A percentile compares a stretch with the other conserved stretches of the same genome.
These are phyloP conservation scores for Anthracocystis panici-leucophaei DNA, from an alignment of 1,284 basidiomycete genomes.

Conservation along the genomic window DNA sequence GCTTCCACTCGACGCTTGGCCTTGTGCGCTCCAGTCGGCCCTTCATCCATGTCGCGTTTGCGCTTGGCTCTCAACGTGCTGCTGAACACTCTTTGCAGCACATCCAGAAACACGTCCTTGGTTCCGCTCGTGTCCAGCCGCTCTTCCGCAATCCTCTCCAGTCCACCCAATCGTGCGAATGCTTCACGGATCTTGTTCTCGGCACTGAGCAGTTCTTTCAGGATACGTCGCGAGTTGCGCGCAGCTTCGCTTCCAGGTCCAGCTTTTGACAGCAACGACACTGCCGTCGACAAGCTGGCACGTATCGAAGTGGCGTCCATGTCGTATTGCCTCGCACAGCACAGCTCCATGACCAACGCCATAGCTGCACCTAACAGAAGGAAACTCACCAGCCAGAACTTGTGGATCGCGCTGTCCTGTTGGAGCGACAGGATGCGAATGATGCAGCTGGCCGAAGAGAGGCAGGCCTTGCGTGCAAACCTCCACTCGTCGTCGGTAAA, in stretches of 20 bases:
- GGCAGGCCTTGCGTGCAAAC: slow-evolving; percentile 44
- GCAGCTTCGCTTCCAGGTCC: slow-evolving; percentile 46
- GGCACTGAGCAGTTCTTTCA: slow-evolving; percentile 41
- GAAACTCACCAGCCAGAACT: slow-evolving; percentile 64
- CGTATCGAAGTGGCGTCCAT: slow-evolving; percentile 32
- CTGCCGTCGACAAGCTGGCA: slow-evolving; percentile 28
- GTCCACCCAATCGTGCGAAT: slow-evolving; percentile 31
- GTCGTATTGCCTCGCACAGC: slow-evolving; percentile 40
- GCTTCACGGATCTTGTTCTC: slow-evolving; percentile 41
- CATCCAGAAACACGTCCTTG: slow-evolving; percentile 44
- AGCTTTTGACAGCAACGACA: slow-evolving; percentile 40
- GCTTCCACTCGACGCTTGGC: slow-evolving; percentile 13
- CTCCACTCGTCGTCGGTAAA: slow-evolving; percentile 55
- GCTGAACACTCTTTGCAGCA: slow-evolving; percentile 32
- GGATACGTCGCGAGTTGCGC: slow-evolving; percentile 45
- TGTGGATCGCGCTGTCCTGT: slow-evolving; percentile 52
- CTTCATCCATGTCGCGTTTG: slow-evolving; percentile 23
- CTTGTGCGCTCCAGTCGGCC: slow-evolving; percentile 5
- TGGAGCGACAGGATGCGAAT: slow-evolving; percentile 48
- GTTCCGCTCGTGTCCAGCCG: slow-evolving; percentile 38
- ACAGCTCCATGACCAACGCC: slow-evolving; percentile 50
- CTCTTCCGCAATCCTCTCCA: slow-evolving; percentile 37
- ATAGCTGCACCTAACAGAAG: slow-evolving; percentile 60
- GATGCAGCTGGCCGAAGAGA: slow-evolving; percentile 48
- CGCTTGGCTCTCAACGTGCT: slow-evolving; percentile 23